Evolutionary conservation across 257 asterid species (phyloP).

Genomic region (Fraxinus excelsior): DNA sequence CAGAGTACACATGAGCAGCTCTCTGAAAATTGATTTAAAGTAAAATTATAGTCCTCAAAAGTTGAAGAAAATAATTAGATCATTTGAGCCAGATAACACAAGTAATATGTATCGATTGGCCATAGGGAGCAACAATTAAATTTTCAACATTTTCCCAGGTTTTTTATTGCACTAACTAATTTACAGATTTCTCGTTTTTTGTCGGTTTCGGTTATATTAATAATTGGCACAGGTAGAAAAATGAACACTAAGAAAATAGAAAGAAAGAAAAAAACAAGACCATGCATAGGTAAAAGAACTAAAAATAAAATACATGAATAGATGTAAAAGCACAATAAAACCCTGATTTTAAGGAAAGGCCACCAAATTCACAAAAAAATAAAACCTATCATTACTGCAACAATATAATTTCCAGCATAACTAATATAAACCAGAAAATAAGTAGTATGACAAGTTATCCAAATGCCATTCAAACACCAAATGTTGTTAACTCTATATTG

Average conservation of each 20-base stretch:
- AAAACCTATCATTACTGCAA: neutral
- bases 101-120: too few relatives aligned
- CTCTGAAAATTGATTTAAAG: constrained; percentile 50
- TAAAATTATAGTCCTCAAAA: neutral
- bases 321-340: neutral
- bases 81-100: too few relatives aligned
- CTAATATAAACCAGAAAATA: neutral
- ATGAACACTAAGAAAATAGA: neutral
- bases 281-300: neutral
- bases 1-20: constrained; percentile 91
- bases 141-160: too few relatives aligned
- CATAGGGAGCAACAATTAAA: too few relatives aligned
- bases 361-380: too few relatives aligned
- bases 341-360: too few relatives aligned
- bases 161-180: too few relatives aligned
- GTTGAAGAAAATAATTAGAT: neutral
- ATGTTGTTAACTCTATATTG: neutral
- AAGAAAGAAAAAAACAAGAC: neutral
- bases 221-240: neutral
- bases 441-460: neutral
- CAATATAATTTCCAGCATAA: neutral
- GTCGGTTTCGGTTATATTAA: neutral
- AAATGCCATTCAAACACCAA: neutral
- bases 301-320: neutral
- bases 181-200: neutral